These are phyloP conservation scores for Thecaphora frezii DNA, from an alignment of 1,284 basidiomycete genomes.

Conservation along the genomic window DNA sequence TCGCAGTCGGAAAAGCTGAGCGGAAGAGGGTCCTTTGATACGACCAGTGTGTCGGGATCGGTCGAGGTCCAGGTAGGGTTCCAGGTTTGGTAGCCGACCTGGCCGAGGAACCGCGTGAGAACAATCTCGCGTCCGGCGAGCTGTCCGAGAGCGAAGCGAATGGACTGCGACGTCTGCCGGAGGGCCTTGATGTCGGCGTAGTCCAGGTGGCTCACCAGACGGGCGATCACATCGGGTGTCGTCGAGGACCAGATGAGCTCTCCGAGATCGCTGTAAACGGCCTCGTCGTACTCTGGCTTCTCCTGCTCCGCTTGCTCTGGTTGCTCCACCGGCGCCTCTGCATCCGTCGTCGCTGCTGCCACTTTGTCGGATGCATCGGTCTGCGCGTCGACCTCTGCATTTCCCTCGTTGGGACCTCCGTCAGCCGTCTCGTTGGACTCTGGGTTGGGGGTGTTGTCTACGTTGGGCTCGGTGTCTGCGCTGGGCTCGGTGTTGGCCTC, in stretches of 20 bases:
- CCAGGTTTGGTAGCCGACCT: conserved; percentile 49
- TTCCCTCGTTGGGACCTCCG: background rate
- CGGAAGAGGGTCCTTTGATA: conserved; percentile 43
- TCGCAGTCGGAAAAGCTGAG: conserved; percentile 49
- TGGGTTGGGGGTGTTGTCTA: background rate
- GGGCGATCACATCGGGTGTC: conserved; percentile 38
- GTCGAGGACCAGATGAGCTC: conserved; percentile 46
- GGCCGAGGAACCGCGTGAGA: conserved; percentile 47
- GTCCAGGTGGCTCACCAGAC: conserved; percentile 43
- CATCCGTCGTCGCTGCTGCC: background rate
- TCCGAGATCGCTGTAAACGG: conserved; percentile 41
- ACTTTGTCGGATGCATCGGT: conserved; percentile 1
- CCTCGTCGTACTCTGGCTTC: conserved; percentile 16
- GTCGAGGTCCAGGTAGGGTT: conserved; percentile 5
- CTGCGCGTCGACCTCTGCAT: too few species aligned
- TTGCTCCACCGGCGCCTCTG: background rate
- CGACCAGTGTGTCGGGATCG: conserved; percentile 3
- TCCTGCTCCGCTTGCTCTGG: background rate
- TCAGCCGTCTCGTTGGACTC: background rate
- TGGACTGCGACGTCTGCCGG: conserved; percentile 40
- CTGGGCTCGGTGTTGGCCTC: background rate
- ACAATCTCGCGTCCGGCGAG: conserved; percentile 37
- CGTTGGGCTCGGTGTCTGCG: background rate
- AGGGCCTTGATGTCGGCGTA: conserved; percentile 50
- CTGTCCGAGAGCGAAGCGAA: conserved; percentile 37